Conservation (phyloP, 176 grass and related monocot genomes). For the Canna indica region DNA sequence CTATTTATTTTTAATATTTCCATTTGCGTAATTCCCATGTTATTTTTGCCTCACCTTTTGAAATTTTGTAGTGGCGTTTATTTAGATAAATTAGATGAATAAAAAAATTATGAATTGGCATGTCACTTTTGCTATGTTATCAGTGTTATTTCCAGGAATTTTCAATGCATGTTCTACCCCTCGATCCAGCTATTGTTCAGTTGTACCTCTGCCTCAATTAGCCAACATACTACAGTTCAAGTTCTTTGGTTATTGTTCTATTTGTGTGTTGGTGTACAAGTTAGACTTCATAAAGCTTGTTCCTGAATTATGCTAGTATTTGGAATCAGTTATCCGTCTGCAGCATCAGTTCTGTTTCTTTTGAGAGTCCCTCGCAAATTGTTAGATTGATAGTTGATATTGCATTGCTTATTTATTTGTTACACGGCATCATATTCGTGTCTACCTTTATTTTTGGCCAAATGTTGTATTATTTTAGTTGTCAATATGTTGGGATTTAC, state of each 20-base stretch:
- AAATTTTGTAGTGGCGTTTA: background rate
- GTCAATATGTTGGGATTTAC: constrained; percentile 5
- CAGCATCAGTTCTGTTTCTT: background rate
- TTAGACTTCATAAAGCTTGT: too few species aligned
- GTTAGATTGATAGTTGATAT: background rate
- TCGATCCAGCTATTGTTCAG: background rate
- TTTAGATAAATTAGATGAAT: too few species aligned
- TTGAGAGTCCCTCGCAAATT: background rate
- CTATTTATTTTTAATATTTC: background rate
- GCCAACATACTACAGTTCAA: background rate
- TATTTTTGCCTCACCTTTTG: background rate
- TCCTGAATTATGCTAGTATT: background rate
- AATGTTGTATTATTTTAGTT: too few species aligned
- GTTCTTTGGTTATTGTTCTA: background rate
- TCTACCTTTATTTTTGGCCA: too few species aligned
- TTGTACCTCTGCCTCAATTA: background rate
- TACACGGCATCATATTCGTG: too few species aligned
- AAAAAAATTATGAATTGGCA: too few species aligned
- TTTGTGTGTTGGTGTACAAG: too few species aligned
- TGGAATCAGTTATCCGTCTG: background rate
- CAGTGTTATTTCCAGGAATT: background rate
- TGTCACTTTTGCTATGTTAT: background rate
- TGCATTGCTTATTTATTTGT: background rate
- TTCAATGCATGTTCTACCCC: background rate
- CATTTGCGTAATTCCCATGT: background rate